Percentiles rank a stretch among this genome's conserved stretches.
Conservation (phyloP, 805 yeast genomes). For the Wickerhamiella lipophila region DNA sequence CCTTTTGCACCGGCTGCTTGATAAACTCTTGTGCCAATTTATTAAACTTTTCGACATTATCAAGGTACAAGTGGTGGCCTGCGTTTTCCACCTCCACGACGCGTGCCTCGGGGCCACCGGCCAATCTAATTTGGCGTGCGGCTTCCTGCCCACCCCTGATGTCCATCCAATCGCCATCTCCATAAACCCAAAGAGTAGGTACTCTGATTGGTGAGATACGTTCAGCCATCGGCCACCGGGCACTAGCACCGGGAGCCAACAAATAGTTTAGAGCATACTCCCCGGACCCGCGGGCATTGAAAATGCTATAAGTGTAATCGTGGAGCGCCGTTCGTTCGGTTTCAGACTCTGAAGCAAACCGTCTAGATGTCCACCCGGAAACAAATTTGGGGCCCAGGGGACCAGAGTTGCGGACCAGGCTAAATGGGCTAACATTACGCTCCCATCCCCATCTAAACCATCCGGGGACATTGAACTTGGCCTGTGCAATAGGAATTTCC, state of each 20-base stretch:
- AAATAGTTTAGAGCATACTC: slow-evolving; percentile 80
- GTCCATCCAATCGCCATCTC: slow-evolving; percentile 64
- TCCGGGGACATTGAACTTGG: slow-evolving; percentile 34
- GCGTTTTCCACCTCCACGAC: slow-evolving; percentile 34
- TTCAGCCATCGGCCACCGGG: slow-evolving; percentile 55
- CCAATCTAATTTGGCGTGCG: slow-evolving; percentile 19
- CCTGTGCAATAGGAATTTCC: slow-evolving; percentile 13
- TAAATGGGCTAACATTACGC: slow-evolving; percentile 72
- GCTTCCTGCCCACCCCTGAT: slow-evolving; percentile 31
- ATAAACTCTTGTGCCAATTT: slow-evolving; percentile 37
- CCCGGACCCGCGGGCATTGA: slow-evolving; percentile 81
- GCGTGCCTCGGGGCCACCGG: slow-evolving; percentile 23
- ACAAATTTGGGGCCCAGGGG: slow-evolving; percentile 75
- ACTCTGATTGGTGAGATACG: slow-evolving; percentile 39
- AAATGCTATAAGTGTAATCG: slow-evolving; percentile 67
- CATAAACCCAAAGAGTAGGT: slow-evolving; percentile 73
- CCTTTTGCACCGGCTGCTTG: slow-evolving; percentile 17
- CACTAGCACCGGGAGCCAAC: slow-evolving; percentile 83
- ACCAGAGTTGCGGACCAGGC: slow-evolving; percentile 62
- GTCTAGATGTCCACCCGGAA: slow-evolving; percentile 76
- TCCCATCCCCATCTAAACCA: slow-evolving; percentile 84
- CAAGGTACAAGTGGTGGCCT: slow-evolving; percentile 70
- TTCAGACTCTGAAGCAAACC: slow-evolving; percentile 49
- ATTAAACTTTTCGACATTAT: slow-evolving; percentile 45
- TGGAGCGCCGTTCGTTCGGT: slow-evolving; percentile 48